Conservation (phyloP, 2,329 filamentous ascomycete species). For the Tolypocladium tundrense region DNA sequence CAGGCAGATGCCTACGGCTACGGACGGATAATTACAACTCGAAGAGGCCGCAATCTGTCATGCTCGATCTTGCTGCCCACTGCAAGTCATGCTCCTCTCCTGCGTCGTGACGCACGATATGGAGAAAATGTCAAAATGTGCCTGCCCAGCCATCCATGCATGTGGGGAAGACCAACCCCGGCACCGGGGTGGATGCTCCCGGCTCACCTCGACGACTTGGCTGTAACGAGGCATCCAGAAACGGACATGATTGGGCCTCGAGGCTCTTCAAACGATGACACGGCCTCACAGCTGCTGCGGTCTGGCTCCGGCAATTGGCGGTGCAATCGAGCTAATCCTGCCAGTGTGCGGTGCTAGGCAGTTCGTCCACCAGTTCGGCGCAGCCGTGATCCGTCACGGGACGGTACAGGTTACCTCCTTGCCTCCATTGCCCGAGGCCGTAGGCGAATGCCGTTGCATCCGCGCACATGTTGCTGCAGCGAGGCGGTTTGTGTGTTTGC, state of each 20-base stretch:
- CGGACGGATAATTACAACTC: not conserved
- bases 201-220: not conserved
- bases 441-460: not conserved
- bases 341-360: not conserved
- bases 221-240: not conserved
- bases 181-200: not conserved
- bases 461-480: not conserved
- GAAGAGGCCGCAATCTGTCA: no score
- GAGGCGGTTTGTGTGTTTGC: not conserved
- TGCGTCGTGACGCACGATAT: not conserved
- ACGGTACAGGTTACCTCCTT: not conserved
- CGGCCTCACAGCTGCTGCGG: not conserved
- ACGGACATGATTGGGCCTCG: not conserved
- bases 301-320: not conserved
- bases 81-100: not conserved
- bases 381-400: constrained; percentile 1
- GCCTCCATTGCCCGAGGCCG: not conserved
- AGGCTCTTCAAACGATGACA: not conserved
- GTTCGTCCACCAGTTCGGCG: not conserved
- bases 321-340: not conserved
- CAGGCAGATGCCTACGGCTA: no score
- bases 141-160: not conserved
- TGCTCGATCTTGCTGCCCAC: not conserved
- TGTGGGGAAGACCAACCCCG: not conserved
- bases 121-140: not conserved